A percentile compares a stretch with the other conserved stretches of the same genome.
Conservation (phyloP, 2,329 filamentous ascomycete genomes). For the Ilyonectria sp. region DNA sequence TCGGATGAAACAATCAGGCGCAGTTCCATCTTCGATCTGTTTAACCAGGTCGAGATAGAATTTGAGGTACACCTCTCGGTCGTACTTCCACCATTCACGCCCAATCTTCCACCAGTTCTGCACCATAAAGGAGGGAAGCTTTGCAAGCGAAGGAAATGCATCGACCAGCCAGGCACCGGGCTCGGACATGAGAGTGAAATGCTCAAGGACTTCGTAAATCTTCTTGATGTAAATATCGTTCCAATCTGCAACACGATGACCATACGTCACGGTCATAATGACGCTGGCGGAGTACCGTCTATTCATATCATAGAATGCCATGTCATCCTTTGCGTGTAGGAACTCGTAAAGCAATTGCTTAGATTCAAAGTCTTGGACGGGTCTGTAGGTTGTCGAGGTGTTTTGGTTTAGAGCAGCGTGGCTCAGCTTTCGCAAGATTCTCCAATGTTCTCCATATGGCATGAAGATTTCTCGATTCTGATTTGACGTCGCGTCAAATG, state of each 20-base stretch:
- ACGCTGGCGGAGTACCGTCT: slow-evolving; percentile 39
- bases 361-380: slow-evolving; percentile 39
- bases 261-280: slow-evolving; percentile 40
- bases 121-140: slow-evolving; percentile 25
- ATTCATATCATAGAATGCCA: slow-evolving; percentile 37
- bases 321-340: slow-evolving; percentile 21
- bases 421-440: slow-evolving; percentile 30
- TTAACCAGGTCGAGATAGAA: slow-evolving; percentile 34
- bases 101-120: slow-evolving; percentile 34
- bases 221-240: slow-evolving; percentile 35
- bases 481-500: slow-evolving; percentile 28
- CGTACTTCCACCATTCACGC: slow-evolving; percentile 32
- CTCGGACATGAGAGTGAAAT: slow-evolving; percentile 26
- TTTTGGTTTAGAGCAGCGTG: slow-evolving; percentile 32
- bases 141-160: slow-evolving; percentile 25
- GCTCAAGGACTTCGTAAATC: slow-evolving; percentile 37
- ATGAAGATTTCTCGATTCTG: slow-evolving; percentile 34
- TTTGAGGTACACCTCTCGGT: slow-evolving; percentile 37
- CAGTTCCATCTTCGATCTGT: slow-evolving; percentile 28
- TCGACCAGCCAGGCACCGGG: slow-evolving; percentile 34
- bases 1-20: slow-evolving; percentile 37
- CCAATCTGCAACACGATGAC: slow-evolving; percentile 33
- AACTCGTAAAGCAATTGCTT: slow-evolving; percentile 34
- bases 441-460: slow-evolving; percentile 31
- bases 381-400: slow-evolving; percentile 31